Base-by-base conservation (phyloP, 495 filamentous ascomycete species). In the Penicillium ucsense region DNA sequence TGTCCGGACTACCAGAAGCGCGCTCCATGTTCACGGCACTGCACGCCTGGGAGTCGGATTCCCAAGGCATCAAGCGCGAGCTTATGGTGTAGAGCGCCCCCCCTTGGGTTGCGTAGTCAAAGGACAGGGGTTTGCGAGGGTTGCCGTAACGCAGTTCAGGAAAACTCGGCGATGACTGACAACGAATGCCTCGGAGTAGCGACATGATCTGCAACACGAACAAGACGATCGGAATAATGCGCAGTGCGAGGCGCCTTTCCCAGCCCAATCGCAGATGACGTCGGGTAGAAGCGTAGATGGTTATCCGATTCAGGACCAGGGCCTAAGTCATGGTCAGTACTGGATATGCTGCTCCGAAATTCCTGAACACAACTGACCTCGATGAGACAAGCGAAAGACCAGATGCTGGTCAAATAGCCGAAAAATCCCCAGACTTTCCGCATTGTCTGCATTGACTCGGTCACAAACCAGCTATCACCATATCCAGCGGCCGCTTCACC, bases 211-310 rank as follows among this genome's bases (percentile, higher is more conserved):
- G 88, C 20, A 74, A 68, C 8, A 80, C 46, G 48, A 96, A 83
- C 0, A 94, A 68, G 4, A 86, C 9, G n/a, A 95, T 84, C 0
- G 90, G 88, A 6, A 81, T 57, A 20, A 88, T 68, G 35, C 92
- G 86, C 8, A 97, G 66, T 0, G 77, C 63, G 4, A 94, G 65
- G 4, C 92, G 83, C 35, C 86, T 64, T 32, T 77, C 74, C 80
- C 85, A 89, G 33, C 74, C 72, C 0, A 97, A 70, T 5, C 71
- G 74, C 4, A 95, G 71, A 31, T 84, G 83, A 34, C 89, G 76
- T 36, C 92, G 75, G 5, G 88, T 86, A 0, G 90, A 91, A 34
- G 91, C 90, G 63, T 94, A 98, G 45, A 97, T 88, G 35, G 88
- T 83, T 8, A 92, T 90, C 37, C 92, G 81, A 67, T 98, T 96